phyloP scores from a whole-genome alignment of 75 land plant genomes.

The Adiantum capillusveneris region DNA sequence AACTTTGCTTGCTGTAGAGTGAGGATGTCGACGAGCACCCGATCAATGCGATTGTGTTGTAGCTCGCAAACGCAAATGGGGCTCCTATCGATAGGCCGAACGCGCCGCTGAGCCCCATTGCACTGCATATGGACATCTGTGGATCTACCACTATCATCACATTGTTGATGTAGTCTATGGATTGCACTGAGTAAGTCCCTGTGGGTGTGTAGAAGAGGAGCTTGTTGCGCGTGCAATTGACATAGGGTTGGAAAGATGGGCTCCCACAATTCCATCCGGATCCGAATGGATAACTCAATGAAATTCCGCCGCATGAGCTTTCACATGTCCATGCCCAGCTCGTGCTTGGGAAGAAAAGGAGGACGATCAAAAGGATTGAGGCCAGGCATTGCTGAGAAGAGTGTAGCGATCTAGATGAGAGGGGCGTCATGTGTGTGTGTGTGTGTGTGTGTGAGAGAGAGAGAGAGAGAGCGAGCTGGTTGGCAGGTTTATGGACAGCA shows the following conservation, averaged over 20 bases:
- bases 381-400: no score
- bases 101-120: constrained; percentile 34
- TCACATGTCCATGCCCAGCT: constrained; percentile 29
- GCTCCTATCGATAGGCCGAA: constrained; percentile 38
- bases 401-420: no score
- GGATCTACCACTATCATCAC: constrained; percentile 51
- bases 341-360: no score
- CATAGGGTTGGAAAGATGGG: constrained; percentile 36
- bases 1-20: neutral
- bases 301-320: constrained; percentile 55
- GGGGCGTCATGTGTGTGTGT: no score
- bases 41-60: neutral
- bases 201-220: constrained; percentile 55
- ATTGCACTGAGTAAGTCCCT: constrained; percentile 54
- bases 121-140: constrained; percentile 45
- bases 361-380: no score
- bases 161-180: constrained; percentile 53
- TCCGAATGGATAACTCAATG: constrained; percentile 52
- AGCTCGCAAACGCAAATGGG: constrained; percentile 24
- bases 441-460: no score
- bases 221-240: constrained; percentile 54
- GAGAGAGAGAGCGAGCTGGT: no score
- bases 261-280: constrained; percentile 52
- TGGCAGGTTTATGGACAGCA: no score
- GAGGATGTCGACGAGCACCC: neutral